A percentile compares a stretch with the other conserved stretches of the same genome.
Evolutionary conservation across 192 early-diverging fungal species (phyloP).

Genomic region (Allomyces arbusculus): DNA sequence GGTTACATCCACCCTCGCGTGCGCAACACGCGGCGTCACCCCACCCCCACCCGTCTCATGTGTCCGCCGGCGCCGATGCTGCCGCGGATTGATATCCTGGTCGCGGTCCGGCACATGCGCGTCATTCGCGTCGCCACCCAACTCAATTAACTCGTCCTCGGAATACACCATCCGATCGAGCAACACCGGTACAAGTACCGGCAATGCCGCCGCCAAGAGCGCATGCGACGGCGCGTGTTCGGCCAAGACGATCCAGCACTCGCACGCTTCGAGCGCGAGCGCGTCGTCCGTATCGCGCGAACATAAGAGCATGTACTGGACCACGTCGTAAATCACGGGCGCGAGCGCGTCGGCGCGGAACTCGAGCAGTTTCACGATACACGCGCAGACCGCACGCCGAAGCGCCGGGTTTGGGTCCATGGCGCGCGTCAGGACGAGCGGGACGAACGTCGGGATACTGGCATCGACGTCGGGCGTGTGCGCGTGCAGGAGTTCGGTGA

Average conservation of each 20-base stretch:
- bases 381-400: conserved; percentile 82
- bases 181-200: conserved; percentile 72
- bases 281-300: conserved; percentile 48
- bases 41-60: too few relatives aligned
- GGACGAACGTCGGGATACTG: conserved; percentile 47
- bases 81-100: conserved; percentile 87
- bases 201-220: conserved; percentile 43
- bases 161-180: conserved; percentile 92
- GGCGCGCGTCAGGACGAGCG: conserved; percentile 60
- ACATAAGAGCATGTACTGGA: conserved; percentile 87
- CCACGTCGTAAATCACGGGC: conserved; percentile 68
- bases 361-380: conserved; percentile 76
- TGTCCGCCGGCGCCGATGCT: conserved; percentile 37
- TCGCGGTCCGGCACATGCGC: conserved; percentile 64
- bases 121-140: conserved; percentile 48
- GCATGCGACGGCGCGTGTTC: conserved; percentile 70
- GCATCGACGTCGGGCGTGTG: conserved; percentile 33
- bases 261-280: conserved; percentile 89
- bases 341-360: conserved; percentile 61
- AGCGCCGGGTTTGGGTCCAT: conserved; percentile 65
- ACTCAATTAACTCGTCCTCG: conserved; percentile 56
- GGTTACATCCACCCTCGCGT: too few relatives aligned
- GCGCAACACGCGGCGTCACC: too few relatives aligned
- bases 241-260: conserved; percentile 95
- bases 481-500: conserved; percentile 63